A percentile compares a stretch with the other conserved stretches of the same genome.
These are phyloP conservation scores for Erythrophleum fordii DNA, from an alignment of 306 rosid genomes.

Conservation along the genomic window DNA sequence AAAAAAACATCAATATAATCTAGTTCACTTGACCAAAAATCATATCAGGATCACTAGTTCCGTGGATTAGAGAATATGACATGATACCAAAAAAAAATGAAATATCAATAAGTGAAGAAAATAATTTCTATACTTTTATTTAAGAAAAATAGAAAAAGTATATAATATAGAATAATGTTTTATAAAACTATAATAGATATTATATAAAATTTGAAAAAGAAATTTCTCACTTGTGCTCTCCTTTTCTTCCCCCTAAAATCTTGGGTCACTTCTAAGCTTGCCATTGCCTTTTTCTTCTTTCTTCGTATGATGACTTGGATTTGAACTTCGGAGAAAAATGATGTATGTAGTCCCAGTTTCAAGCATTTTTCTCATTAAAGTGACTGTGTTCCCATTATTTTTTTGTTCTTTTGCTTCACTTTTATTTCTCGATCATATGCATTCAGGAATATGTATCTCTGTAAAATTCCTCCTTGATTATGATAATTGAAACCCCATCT, in stretches of 20 bases:
- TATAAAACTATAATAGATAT: no score
- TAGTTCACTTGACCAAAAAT: no score
- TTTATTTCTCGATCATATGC: not conserved
- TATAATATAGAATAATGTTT: no score
- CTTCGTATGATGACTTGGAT: conserved; percentile 4
- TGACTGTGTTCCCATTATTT: conserved; percentile 17
- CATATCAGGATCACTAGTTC: no score
- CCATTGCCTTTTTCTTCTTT: not conserved
- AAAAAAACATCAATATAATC: no score
- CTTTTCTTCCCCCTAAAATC: conserved; percentile 17
- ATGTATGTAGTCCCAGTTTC: not conserved
- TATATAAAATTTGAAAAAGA: no score
- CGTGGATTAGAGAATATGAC: no score
- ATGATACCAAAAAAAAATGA: no score
- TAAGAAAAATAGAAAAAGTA: no score
- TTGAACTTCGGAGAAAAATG: conserved; percentile 17
- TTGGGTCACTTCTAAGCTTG: not conserved
- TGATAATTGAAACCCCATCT: no score
- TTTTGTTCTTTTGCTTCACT: conserved; percentile 2
- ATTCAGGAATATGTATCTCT: not conserved
- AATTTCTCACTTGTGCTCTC: not conserved
- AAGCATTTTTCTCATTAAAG: not conserved
- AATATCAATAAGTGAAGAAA: no score
- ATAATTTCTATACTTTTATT: no score
- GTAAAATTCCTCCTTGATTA: not conserved